phyloP scores from a whole-genome alignment of 148 eudicot species.

The Rhododendron ovatum region DNA sequence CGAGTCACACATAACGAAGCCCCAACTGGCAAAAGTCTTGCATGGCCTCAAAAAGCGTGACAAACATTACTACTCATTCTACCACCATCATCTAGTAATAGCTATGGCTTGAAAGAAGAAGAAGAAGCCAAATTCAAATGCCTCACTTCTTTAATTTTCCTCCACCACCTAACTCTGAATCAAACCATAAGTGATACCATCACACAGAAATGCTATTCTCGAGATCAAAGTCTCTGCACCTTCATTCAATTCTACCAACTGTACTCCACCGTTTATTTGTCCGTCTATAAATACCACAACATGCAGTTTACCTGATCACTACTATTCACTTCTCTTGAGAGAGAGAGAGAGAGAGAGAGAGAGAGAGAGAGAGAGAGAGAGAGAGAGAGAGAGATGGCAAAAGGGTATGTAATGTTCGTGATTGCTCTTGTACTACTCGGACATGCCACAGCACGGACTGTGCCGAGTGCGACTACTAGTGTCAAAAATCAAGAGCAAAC shows the following conservation, averaged over 20 bases:
- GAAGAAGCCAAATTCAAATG: background rate
- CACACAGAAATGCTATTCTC: background rate
- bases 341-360: background rate
- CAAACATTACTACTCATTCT: background rate
- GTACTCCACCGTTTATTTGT: background rate
- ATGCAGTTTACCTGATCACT: background rate
- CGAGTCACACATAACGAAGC: background rate
- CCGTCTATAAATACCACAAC: background rate
- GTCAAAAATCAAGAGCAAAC: slow-evolving; percentile 1
- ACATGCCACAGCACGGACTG: background rate
- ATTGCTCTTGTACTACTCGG: background rate
- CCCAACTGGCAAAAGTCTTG: background rate
- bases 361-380: background rate
- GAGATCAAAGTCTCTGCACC: background rate
- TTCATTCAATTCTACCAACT: background rate
- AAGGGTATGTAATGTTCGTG: background rate
- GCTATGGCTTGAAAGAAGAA: too few relatives aligned
- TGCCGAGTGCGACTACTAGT: background rate
- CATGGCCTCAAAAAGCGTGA: background rate
- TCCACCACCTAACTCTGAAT: background rate
- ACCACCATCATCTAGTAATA: background rate
- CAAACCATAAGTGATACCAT: background rate
- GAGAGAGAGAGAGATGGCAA: background rate
- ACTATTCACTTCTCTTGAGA: background rate
- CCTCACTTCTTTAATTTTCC: background rate